These are phyloP conservation scores for Discostella pseudostelligera DNA, from an alignment of 108 stramenopile species.

Conservation along the genomic window DNA sequence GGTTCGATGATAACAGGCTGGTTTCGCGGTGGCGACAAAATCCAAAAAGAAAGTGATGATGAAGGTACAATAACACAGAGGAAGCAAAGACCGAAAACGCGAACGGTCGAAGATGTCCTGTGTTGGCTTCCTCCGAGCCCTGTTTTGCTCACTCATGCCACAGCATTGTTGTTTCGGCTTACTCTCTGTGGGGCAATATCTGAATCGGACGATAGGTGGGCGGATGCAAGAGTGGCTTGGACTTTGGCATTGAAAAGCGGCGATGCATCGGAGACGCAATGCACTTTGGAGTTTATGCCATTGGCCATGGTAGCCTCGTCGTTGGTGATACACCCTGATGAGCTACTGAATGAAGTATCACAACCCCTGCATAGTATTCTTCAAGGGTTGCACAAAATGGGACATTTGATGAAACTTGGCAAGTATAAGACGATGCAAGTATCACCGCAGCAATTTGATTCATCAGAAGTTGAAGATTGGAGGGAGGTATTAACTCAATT, in stretches of 20 bases:
- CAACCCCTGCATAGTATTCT: slow-evolving; percentile 20
- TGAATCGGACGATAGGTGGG: slow-evolving; percentile 66
- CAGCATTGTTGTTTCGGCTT: slow-evolving; percentile 67
- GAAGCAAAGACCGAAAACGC: slow-evolving; percentile 33
- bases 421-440: slow-evolving; percentile 17
- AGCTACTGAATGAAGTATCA: slow-evolving; percentile 9
- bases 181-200: slow-evolving; percentile 71
- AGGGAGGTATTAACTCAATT: slow-evolving; percentile 49
- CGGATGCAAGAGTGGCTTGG: slow-evolving; percentile 67
- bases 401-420: slow-evolving; percentile 65
- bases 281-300: slow-evolving; percentile 57
- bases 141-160: slow-evolving; percentile 65
- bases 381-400: slow-evolving; percentile 61
- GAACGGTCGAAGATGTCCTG: slow-evolving; percentile 66
- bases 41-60: slow-evolving; percentile 6
- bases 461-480: slow-evolving; percentile 51
- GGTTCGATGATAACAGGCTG: slow-evolving; percentile 41
- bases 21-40: slow-evolving; percentile 31
- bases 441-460: slow-evolving; percentile 2
- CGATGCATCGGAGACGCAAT: neutral
- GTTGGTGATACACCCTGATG: slow-evolving; percentile 38
- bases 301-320: slow-evolving; percentile 60
- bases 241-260: slow-evolving; percentile 36
- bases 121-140: slow-evolving; percentile 86
- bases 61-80: slow-evolving; percentile 3